Base-by-base conservation (phyloP, 345 rosid species). In the Alliaria petiolata region DNA sequence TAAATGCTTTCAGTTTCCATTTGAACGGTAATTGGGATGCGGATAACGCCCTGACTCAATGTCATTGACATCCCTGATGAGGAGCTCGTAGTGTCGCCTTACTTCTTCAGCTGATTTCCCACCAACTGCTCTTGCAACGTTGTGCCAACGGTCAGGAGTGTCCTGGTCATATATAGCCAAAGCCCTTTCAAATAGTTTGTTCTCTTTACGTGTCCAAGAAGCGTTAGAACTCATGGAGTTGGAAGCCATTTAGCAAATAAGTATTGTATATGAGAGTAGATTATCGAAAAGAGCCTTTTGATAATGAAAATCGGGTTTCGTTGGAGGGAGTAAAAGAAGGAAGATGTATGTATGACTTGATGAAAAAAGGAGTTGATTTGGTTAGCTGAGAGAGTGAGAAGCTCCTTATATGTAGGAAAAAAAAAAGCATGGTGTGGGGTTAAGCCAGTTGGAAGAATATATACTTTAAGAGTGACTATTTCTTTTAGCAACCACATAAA, bases 71-170 rank as follows among this genome's bases (percentile, higher is more conserved):
- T 93, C 98, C 71, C 56, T 90, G 19, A 90, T 67, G 34, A 93
- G 92, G 11, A 85, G 65, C 75, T 89, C 97, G 46, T 90, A 93
- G 69, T 87, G 97, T 50, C 63, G 77, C 81, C 84, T 85, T 39
- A 92, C 95, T 76, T 92, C 98, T 36, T 88, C 98, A 1, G 81
- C 90, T 9, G 98, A 76, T 79, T 83, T 93, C 11, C 92, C 95
- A 11, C 86, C 93, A 8, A 90, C 96, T 42, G 88, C 98, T 54
- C 67, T 87, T 16, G 96, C 97, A 19, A 93, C 83, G 73, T 93
- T 89, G 30, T 82, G 87, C 98, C 98, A 93, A 56, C 98, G 89
- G 58, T 89, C 97, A 0, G 98, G 90, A 17, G 97, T 86, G 85
- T 93, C 98, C 80, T 81, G 77, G 53, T 93, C 96, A 28, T 83